phyloP scores from a whole-genome alignment of 192 early-diverging fungal genomes.

The Coemansia interrupta region DNA sequence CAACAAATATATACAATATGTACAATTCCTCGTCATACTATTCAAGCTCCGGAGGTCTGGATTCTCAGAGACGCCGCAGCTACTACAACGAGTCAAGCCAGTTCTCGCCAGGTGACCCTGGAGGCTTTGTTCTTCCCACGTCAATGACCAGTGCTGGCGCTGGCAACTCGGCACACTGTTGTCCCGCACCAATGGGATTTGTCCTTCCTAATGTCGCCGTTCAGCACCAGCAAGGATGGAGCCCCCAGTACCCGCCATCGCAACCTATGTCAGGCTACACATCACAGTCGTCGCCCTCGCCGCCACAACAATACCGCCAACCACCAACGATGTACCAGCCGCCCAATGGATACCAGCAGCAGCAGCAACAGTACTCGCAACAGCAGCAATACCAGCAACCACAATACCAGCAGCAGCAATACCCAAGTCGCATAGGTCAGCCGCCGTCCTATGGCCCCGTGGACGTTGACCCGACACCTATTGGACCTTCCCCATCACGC shows the following conservation, averaged over 20 bases:
- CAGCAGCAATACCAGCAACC: conserved; percentile 9
- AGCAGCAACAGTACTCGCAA: conserved; percentile 13
- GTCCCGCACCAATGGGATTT: conserved; percentile 28
- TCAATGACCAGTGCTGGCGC: background rate
- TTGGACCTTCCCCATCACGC: background rate
- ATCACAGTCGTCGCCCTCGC: conserved; percentile 7
- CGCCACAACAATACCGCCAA: background rate
- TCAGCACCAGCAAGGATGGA: conserved; percentile 8
- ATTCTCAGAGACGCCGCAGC: too few species aligned
- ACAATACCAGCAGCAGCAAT: background rate
- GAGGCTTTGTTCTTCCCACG: conserved; percentile 32
- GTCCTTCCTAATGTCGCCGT: conserved; percentile 10
- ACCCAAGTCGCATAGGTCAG: background rate
- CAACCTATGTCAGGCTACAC: conserved; percentile 13
- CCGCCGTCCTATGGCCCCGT: background rate
- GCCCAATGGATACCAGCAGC: conserved; percentile 4
- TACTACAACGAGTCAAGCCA: conserved; percentile 3
- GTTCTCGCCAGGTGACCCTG: conserved; percentile 40
- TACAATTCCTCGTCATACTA: background rate
- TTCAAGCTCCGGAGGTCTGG: too few species aligned
- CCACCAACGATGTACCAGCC: conserved; percentile 1
- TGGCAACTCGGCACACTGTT: background rate
- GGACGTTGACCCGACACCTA: background rate
- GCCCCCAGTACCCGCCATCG: background rate
- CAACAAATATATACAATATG: background rate